phyloP scores from a whole-genome alignment of 495 filamentous ascomycete species.

The Acidomyces sp. region DNA sequence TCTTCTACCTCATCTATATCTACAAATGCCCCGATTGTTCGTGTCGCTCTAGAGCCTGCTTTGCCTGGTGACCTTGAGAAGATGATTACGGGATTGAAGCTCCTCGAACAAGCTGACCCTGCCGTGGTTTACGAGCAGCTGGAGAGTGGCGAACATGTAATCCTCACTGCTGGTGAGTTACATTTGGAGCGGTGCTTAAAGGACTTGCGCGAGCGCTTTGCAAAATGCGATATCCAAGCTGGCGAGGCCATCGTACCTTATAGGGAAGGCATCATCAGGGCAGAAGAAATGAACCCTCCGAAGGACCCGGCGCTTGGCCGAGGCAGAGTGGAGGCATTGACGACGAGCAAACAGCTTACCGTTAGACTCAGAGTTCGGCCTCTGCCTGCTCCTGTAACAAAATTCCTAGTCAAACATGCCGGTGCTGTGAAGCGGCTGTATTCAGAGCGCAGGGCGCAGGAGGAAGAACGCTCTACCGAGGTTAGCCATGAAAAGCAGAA shows the following conservation, averaged over 20 bases:
- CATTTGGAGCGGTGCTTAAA: constrained; percentile 91
- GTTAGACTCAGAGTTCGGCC: constrained; percentile 68
- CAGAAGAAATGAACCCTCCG: constrained; percentile 79
- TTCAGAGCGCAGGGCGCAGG: constrained; percentile 43
- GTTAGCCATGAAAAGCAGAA: neutral
- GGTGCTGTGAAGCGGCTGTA: constrained; percentile 69
- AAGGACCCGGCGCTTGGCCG: constrained; percentile 79
- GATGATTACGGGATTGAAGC: constrained; percentile 76
- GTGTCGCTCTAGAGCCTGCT: constrained; percentile 81
- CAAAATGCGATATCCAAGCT: constrained; percentile 86
- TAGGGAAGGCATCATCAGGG: constrained; percentile 76
- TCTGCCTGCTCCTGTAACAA: constrained; percentile 62
- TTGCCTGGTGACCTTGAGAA: constrained; percentile 81
- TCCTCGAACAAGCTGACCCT: constrained; percentile 90
- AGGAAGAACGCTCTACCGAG: constrained; percentile 25
- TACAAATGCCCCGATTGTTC: constrained; percentile 64
- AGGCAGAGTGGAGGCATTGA: constrained; percentile 60
- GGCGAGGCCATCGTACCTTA: constrained; percentile 93
- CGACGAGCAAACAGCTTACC: constrained; percentile 72
- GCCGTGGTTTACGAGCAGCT: constrained; percentile 93
- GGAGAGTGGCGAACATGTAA: constrained; percentile 85
- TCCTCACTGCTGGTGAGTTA: constrained; percentile 85
- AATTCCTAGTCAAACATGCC: constrained; percentile 70
- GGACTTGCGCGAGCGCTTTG: constrained; percentile 85
- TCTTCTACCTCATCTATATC: constrained; percentile 68